Conservation (phyloP, 768 basidiomycete genomes). For the Podaxis carcinomalis region DNA sequence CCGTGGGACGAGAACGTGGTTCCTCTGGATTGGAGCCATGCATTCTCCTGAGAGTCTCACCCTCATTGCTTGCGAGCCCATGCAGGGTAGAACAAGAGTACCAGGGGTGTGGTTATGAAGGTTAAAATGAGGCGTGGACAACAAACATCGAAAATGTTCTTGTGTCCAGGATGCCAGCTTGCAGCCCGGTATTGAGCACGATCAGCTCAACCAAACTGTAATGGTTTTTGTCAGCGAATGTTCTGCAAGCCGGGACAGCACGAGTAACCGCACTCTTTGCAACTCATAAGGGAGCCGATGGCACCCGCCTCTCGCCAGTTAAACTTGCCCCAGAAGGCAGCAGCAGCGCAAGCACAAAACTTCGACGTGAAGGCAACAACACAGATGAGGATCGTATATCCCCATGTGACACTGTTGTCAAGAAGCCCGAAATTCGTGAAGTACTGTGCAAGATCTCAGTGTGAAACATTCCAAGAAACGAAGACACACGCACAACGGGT, state of each 20-base stretch:
- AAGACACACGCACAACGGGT: slow-evolving; percentile 54
- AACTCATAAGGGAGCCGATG: slow-evolving; percentile 85
- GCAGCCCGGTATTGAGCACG: slow-evolving; percentile 83
- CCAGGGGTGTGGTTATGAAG: slow-evolving; percentile 82
- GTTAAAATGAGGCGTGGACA: slow-evolving; percentile 74
- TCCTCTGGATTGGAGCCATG: not conserved
- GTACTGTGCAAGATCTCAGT: slow-evolving; percentile 41
- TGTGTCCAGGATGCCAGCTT: slow-evolving; percentile 57
- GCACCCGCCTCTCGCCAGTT: slow-evolving; percentile 74
- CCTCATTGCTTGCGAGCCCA: slow-evolving; percentile 38
- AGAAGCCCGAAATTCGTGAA: slow-evolving; percentile 81
- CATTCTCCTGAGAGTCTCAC: not conserved
- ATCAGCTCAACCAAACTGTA: slow-evolving; percentile 78
- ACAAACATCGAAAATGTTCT: slow-evolving; percentile 90
- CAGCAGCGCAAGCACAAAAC: slow-evolving; percentile 62
- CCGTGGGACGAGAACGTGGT: slow-evolving; percentile 10
- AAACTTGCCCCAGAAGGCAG: slow-evolving; percentile 62
- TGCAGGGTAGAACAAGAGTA: slow-evolving; percentile 71
- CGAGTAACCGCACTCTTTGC: slow-evolving; percentile 62
- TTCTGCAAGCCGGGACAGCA: not conserved
- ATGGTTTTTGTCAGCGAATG: not conserved
- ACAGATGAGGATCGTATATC: slow-evolving; percentile 71
- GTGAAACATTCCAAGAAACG: not conserved
- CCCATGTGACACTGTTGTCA: slow-evolving; percentile 76
- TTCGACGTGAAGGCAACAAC: slow-evolving; percentile 76